Evolutionary conservation across 148 eudicot genomes (phyloP).

Genomic region (Dianthus caryophyllus): DNA sequence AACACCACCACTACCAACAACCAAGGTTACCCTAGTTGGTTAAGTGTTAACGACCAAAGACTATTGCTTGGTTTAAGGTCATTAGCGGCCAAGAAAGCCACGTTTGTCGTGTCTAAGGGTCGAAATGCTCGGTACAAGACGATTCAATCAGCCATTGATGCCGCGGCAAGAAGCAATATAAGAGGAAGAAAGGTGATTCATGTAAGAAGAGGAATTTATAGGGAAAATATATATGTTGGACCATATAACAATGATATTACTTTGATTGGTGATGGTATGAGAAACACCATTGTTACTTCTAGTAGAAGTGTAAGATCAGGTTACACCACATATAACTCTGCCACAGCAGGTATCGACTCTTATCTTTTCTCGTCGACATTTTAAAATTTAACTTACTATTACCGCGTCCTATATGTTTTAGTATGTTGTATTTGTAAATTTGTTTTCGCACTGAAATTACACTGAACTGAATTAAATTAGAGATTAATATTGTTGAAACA

Average conservation of each 20-base stretch:
- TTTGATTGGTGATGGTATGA: constrained; percentile 63
- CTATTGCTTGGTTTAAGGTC: constrained; percentile 18
- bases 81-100: constrained; percentile 19
- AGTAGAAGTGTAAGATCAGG: constrained; percentile 48
- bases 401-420: not conserved
- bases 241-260: constrained; percentile 43
- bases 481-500: not conserved
- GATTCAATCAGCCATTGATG: constrained; percentile 46
- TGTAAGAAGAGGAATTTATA: constrained; percentile 40
- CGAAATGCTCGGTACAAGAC: constrained; percentile 31
- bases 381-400: not conserved
- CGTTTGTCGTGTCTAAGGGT: constrained; percentile 41
- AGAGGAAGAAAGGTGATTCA: constrained; percentile 35
- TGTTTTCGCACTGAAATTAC: too few species aligned
- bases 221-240: constrained; percentile 37
- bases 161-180: constrained; percentile 31
- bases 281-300: constrained; percentile 52
- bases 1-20: not conserved
- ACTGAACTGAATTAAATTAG: not conserved
- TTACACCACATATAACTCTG: constrained; percentile 58
- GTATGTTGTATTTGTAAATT: too few species aligned
- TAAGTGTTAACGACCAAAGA: constrained; percentile 25
- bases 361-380: not conserved
- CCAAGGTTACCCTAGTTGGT: constrained; percentile 32
- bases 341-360: constrained; percentile 55